Evolutionary conservation across 257 asterid genomes (phyloP), one percentile per base, ranked within the genome.

Genomic region (Ehretia macrophylla): DNA sequence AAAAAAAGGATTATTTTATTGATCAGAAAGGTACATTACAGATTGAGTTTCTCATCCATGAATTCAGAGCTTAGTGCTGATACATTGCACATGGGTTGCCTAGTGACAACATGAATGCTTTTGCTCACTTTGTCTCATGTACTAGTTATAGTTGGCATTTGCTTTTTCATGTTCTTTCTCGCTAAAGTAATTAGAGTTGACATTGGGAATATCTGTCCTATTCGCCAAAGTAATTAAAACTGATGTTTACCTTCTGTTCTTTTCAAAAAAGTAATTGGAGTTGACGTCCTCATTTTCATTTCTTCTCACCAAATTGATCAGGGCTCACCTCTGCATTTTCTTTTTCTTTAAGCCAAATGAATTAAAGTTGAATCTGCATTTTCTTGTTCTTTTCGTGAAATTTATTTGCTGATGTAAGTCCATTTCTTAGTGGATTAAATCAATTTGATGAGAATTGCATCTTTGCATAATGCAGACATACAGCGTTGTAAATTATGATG

Each of bases 401-500:
- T 20, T 4, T 9, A 42, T 66, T 37, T 67, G 17, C 42, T 52
- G n/a, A 23, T 42, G 14, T 44, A 17, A 3, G n/a, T 14, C 17
- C 19, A 21, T n/a, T 55, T 58, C 16, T 14, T 51, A 35, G 18
- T 32, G 50, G 14, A 27, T 32, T 58, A 5, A 9, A 35, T 22
- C 62, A 19, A 32, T 21, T 35, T 46, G 38, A 18, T 5, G 14
- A 37, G 50, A 50, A 48, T 56, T 59, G 18, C 27, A 32, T 42
- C 14, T 55, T 50, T 27, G 57, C 38, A 66, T 73, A 61, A 60
- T 84, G 94, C 97, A 93, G 99, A 89, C 76, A 69, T 83, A 75
- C 66, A 80, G 81, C 68, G 97, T 83, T 63, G 76, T 93, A 70
- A 87, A 87, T 80, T 93, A 86, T 44, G 95, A 81, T 17, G 97